Evolutionary conservation across 805 yeast species (phyloP), one percentile per base, ranked within the genome.

Genomic region (Teunomyces gatunensis): DNA sequence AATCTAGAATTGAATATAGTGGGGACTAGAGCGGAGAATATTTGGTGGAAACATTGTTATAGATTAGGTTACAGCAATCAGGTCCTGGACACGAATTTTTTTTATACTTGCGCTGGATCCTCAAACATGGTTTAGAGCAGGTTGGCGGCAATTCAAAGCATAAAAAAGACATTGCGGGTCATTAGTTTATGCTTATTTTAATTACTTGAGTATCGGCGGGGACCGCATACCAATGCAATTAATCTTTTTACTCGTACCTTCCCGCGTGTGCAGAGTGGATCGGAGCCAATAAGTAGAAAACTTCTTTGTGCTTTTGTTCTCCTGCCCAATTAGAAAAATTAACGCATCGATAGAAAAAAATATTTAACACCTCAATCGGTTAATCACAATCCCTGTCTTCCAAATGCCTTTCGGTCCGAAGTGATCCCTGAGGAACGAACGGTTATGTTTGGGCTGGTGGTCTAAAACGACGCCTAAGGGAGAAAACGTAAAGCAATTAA

Each of bases 261-360:
- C 17, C 13, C 34, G 17, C 3, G 18, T 13, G 18, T 32, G 34
- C 34, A 32, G 18, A 17, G 4, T 32, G 9, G 18, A 32, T 32
- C 34, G 34, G 34, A 32, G 12, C 34, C 7, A 32, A 9, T 7
- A 7, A 25, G 34, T 6, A 32, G 34, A 10, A 32, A 12, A 17
- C 34, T 32, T 21, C 17, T 12, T 23, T 17, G 20, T 37, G 9
- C 29, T 21, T 23, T 23, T 23, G 17, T 37, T 23, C 29, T 23
- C 29, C 15, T 37, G 6, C 40, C 40, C 40, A 37, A 37, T 37
- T 37, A 37, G 23, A 37, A 37, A 21, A 37, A 37, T 37, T 37
- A 37, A 37, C 40, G 40, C 40, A 37, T 37, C 40, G 40, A 10
- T 23, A 5, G 20, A 13, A 37, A 37, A 37, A 37, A 32, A 32